Percentiles rank a stretch among this genome's conserved stretches.
Conservation (phyloP, 164 flowering plant species). For the Magnolia sinica region DNA sequence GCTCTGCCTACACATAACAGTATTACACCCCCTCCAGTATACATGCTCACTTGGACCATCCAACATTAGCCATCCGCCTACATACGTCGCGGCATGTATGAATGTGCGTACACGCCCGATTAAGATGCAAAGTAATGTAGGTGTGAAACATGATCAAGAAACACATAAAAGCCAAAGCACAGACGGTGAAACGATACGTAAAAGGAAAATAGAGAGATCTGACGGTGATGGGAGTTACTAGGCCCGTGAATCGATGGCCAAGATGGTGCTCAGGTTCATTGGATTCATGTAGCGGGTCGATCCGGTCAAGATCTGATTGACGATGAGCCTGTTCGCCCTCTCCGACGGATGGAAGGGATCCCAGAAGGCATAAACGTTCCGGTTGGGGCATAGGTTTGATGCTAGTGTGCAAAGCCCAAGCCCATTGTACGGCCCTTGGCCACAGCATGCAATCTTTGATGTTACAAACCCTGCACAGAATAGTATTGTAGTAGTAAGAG, state of each 20-base stretch:
- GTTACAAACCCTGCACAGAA: constrained; percentile 49
- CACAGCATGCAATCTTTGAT: constrained; percentile 66
- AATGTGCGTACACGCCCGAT: no score
- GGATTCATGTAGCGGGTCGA: constrained; percentile 51
- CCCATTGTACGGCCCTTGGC: constrained; percentile 78
- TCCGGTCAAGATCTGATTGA: constrained; percentile 37
- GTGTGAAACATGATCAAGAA: no score
- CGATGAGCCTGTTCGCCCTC: constrained; percentile 55
- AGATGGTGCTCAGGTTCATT: constrained; percentile 65
- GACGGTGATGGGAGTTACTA: constrained; percentile 3
- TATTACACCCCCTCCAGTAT: no score
- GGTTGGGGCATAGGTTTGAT: constrained; percentile 57
- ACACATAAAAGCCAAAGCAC: no score
- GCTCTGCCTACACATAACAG: no score
- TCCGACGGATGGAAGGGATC: constrained; percentile 68
- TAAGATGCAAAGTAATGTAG: no score
- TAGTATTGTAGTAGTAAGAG: neutral
- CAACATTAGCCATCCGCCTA: no score
- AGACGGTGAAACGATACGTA: no score
- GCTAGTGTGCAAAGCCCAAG: constrained; percentile 45
- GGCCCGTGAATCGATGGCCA: constrained; percentile 53
- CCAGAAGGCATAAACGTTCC: constrained; percentile 57
- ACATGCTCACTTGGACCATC: no score
- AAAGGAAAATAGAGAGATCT: no score
- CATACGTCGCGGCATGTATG: no score